Conservation (phyloP, 2,329 filamentous ascomycete genomes). For the Colletotrichum acutatum region DNA sequence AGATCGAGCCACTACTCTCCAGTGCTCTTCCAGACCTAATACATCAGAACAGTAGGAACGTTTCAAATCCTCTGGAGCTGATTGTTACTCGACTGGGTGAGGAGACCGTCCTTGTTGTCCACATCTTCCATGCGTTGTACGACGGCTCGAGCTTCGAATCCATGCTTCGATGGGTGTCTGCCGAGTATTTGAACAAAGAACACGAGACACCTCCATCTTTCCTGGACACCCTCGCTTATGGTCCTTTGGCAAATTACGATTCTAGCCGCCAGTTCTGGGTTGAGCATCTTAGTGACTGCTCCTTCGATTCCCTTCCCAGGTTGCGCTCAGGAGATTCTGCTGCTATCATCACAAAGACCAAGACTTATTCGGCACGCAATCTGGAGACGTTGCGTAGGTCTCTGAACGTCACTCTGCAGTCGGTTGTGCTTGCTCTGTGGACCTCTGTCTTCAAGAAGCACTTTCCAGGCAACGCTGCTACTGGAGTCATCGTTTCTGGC, state of each 20-base stretch:
- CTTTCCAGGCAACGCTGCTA: conserved; percentile 58
- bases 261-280: conserved; percentile 73
- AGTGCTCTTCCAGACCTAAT: conserved; percentile 63
- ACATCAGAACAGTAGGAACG: conserved; percentile 56
- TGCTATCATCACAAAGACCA: conserved; percentile 10
- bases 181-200: conserved; percentile 56
- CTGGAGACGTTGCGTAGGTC: conserved; percentile 65
- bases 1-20: conserved; percentile 47
- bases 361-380: conserved; percentile 31
- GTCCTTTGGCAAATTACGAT: conserved; percentile 68
- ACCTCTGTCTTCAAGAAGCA: conserved; percentile 67
- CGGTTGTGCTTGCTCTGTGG: conserved; percentile 82
- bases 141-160: conserved; percentile 83
- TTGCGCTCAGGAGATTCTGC: conserved; percentile 24
- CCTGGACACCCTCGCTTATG: conserved; percentile 73
- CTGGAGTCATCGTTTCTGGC: conserved; percentile 85
- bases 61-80: conserved; percentile 64
- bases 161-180: conserved; percentile 69
- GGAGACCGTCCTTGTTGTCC: conserved; percentile 62
- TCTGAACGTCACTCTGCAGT: conserved; percentile 81
- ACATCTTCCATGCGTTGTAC: conserved; percentile 88
- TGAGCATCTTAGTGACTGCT: conserved; percentile 57
- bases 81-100: conserved; percentile 48
- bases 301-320: conserved; percentile 37
- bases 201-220: conserved; percentile 63